Evolutionary conservation across 768 basidiomycete species (phyloP), one percentile per base, ranked within the genome.

Genomic region (Mycena filopes): DNA sequence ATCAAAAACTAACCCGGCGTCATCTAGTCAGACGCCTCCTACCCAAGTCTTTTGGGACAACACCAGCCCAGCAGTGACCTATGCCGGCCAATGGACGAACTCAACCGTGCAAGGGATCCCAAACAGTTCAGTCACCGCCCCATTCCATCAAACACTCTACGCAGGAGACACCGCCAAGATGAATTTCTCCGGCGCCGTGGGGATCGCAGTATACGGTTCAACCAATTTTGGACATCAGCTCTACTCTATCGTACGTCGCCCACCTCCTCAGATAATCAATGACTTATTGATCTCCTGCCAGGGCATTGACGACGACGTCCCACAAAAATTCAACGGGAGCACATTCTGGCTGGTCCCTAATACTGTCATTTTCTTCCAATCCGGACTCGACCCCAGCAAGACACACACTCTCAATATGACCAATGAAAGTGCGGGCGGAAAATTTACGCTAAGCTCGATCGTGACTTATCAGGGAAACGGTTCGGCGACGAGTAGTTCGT

Each of bases 321-420:
- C 64, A 1, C 49, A 59, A 23, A 50, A 38, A 36, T 60, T 41
- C 21, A 66, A 66, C 41, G 64, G 18, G 18, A 66, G 64, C 47
- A 60, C 64, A 2, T 33, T 48, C 25, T 66, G 64, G 58, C 64
- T 66, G 0, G 58, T 60, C 4, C 40, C 51, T 4, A n/a, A 60
- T 20, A 55, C 64, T 8, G 33, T 45, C 51, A 25, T 60, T 20
- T 66, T 49, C 45, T 50, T 60, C 25, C 58, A 60, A 55, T 40
- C 58, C 10, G 64, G 64, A 23, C 57, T 66, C 21, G 58, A 66
- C 41, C 28, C 53, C 18, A 33, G 21, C 6, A 60, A 23, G 25
- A 55, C 23, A 33, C 45, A 66, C 21, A 55, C 23, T 2, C 28
- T 66, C 25, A 55, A 66, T n/a, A 41, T 54, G 18, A 60, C 38